Conservation (phyloP, 768 basidiomycete species). For the Lactifluus pinguis region DNA sequence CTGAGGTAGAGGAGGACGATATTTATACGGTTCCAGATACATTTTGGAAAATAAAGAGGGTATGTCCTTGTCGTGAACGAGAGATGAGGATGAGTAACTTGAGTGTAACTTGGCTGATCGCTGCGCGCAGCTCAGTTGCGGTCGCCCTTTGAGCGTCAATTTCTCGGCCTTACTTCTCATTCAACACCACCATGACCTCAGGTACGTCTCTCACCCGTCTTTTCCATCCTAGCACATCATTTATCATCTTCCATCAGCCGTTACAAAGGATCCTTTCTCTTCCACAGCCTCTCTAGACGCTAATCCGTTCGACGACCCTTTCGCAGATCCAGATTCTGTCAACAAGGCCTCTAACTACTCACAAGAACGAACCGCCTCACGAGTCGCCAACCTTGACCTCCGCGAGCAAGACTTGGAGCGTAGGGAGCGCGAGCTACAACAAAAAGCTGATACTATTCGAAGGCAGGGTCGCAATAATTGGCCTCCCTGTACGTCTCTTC, state of each 20-base stretch:
- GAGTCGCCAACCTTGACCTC: conserved; percentile 57
- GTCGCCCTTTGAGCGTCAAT: no score
- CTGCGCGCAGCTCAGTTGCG: no score
- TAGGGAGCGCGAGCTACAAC: conserved; percentile 65
- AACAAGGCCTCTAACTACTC: conserved; percentile 19
- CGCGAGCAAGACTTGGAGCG: conserved; percentile 77
- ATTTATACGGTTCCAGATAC: no score
- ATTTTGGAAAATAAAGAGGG: no score
- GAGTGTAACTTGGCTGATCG: no score
- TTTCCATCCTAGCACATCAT: neutral
- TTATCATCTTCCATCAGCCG: conserved; percentile 21
- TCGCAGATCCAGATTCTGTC: conserved; percentile 27
- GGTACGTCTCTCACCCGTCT: conserved; percentile 14
- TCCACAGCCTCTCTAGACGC: conserved; percentile 77
- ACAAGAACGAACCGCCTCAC: conserved; percentile 29
- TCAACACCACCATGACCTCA: conserved; percentile 7
- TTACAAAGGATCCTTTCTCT: conserved; percentile 71
- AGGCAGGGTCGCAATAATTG: conserved; percentile 85
- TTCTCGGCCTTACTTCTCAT: no score
- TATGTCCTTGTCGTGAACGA: no score
- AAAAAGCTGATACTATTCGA: conserved; percentile 60
- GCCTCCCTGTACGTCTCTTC: conserved; percentile 64
- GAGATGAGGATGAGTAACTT: no score
- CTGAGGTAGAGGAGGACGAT: no score
- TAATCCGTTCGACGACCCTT: conserved; percentile 87